Evolutionary conservation across 2,329 filamentous ascomycete genomes (phyloP).

Genomic region (Trichophyton simii): DNA sequence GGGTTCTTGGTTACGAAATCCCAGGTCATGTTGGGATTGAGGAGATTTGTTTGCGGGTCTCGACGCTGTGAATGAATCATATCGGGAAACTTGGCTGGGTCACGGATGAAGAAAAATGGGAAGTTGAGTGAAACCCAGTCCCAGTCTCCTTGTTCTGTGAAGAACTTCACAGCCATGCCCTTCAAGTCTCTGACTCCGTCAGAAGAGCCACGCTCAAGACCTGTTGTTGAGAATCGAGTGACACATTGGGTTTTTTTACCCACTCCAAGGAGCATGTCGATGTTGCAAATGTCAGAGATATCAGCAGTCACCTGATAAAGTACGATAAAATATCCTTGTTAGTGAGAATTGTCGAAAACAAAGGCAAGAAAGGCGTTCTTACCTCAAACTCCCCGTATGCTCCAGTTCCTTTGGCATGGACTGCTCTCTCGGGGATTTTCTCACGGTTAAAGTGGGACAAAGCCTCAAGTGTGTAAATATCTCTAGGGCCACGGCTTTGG

Average conservation of each 20-base stretch:
- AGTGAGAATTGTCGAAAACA: too few species aligned
- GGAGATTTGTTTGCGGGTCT: slow-evolving; percentile 4
- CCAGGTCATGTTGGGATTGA: slow-evolving; percentile 6
- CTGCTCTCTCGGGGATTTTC: slow-evolving; percentile 31
- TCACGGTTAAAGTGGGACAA: slow-evolving; percentile 28
- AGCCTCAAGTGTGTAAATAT: not conserved
- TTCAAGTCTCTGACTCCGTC: slow-evolving; percentile 2
- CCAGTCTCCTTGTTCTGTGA: slow-evolving; percentile 54
- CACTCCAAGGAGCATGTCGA: slow-evolving; percentile 3
- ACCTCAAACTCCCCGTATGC: slow-evolving; percentile 32
- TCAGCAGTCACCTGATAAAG: not conserved
- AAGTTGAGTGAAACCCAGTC: slow-evolving; percentile 56
- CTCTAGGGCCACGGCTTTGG: not conserved
- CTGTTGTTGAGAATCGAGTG: slow-evolving; percentile 3
- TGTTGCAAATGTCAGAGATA: slow-evolving; percentile 4
- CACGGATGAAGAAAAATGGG: slow-evolving; percentile 20
- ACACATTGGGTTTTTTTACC: slow-evolving; percentile 4
- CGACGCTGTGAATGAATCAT: slow-evolving; percentile 5
- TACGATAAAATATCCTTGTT: not conserved
- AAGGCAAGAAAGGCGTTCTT: not conserved
- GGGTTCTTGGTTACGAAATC: slow-evolving; percentile 3
- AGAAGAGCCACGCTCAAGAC: slow-evolving; percentile 4
- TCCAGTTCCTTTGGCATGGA: slow-evolving; percentile 33
- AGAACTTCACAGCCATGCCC: slow-evolving; percentile 46
- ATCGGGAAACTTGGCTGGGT: slow-evolving; percentile 4